Base-by-base conservation (phyloP, 1,139 yeast genomes). In the Casaregolazyma suthepensis region DNA sequence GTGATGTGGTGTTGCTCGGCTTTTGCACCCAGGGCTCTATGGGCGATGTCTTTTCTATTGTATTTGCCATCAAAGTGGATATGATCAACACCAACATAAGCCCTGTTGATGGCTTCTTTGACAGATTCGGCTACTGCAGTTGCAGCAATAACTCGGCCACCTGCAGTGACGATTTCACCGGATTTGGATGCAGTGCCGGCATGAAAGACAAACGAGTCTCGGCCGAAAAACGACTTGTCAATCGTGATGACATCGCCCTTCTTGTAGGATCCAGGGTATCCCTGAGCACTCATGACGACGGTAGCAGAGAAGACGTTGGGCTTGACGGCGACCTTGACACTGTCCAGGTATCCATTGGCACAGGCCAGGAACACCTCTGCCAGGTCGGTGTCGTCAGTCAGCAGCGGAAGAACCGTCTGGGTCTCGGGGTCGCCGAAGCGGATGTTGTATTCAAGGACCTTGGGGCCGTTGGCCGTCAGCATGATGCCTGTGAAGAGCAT, bases 341-440 rank as follows among this genome's bases (percentile, higher is more conserved):
- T 80, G 68, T 94, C 99, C 60, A 94, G 80, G 71, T 98, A 81
- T 71, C 87, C 96, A 69, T 93, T 96, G 51, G 95, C 96, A 62
- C 96, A 87, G 50, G 98, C 99, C 57, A 91, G 74, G 80, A 94
- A 82, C 47, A 93, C 84, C 70, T 90, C 89, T 45, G 96, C 95
- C 65, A 94, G 78, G 72, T 94, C 99, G 20, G 96, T 85, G 57
- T 87, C 91, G 43, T 83, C 82, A 18, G 84, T 72, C 60, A 94
- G 76, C 65, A 94, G 78, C 15, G 97, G 97, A 66, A 94, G 77
- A 37, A 93, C 96, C 4, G 97, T 87, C 75, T 94, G 99, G 44
- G 98, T 93, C 74, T 94, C 99, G 61, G 99, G 99, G 71, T 94
- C 99, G 58, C 99, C 99, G 63, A 94, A 94, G 73, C 99, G 83